Conservation (phyloP, 2,329 filamentous ascomycete genomes). For the Calonectria pauciramosa region DNA sequence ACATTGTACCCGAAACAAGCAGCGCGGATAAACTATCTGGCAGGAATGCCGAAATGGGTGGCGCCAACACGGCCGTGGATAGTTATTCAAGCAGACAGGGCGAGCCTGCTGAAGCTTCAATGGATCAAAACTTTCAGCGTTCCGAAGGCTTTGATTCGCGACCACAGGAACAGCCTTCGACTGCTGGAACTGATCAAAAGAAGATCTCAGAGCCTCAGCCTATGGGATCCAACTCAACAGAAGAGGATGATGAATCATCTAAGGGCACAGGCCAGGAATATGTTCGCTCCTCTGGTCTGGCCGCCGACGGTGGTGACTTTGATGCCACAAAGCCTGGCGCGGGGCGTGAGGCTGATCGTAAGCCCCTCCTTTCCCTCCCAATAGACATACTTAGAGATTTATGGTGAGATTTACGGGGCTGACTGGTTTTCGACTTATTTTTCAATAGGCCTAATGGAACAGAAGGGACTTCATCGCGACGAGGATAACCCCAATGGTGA, state of each 20-base stretch:
- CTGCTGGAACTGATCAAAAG: slow-evolving; percentile 46
- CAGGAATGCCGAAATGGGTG: slow-evolving; percentile 41
- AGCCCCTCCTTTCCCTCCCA: slow-evolving; percentile 43
- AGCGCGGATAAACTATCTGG: background rate
- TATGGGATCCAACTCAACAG: slow-evolving; percentile 18
- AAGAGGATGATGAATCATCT: slow-evolving; percentile 37
- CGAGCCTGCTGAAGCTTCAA: slow-evolving; percentile 44
- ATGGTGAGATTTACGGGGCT: background rate
- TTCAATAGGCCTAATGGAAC: slow-evolving; percentile 50
- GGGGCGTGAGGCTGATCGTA: slow-evolving; percentile 76
- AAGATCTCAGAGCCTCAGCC: slow-evolving; percentile 3
- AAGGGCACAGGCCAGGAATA: slow-evolving; percentile 69
- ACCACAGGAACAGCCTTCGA: slow-evolving; percentile 51
- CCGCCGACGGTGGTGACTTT: slow-evolving; percentile 77
- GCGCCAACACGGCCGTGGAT: slow-evolving; percentile 40
- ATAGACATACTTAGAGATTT: too few relatives aligned
- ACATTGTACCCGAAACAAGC: background rate
- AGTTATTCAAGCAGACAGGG: slow-evolving; percentile 51
- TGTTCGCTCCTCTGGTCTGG: slow-evolving; percentile 69
- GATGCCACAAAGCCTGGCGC: slow-evolving; percentile 75
- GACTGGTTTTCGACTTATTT: background rate
- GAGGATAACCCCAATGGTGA: slow-evolving; percentile 30
- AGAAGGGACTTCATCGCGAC: slow-evolving; percentile 48
- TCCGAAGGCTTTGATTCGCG: slow-evolving; percentile 59
- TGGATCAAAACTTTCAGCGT: slow-evolving; percentile 39